phyloP scores from a whole-genome alignment of 1,284 basidiomycete species.

The Sparassis latifolia region DNA sequence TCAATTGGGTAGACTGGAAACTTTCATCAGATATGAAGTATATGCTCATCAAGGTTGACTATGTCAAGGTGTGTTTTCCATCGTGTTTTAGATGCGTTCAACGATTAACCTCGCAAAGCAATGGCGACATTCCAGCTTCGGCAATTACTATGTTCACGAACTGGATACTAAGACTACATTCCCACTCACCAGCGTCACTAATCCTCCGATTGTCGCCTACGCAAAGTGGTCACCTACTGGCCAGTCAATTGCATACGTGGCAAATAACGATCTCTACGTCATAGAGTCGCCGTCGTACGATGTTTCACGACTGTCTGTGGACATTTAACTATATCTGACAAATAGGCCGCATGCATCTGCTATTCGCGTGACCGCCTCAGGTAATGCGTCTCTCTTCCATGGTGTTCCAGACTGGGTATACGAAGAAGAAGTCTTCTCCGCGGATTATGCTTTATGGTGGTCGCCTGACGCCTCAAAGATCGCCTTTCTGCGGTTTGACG shows the following conservation, averaged over 20 bases:
- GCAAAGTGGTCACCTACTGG: conserved; percentile 85
- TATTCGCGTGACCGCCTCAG: conserved; percentile 80
- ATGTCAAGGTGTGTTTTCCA: conserved; percentile 48
- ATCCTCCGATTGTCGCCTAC: conserved; percentile 68
- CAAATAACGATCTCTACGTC: conserved; percentile 80
- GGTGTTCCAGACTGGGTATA: conserved; percentile 97
- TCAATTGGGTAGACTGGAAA: conserved; percentile 63
- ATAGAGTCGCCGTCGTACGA: conserved; percentile 55
- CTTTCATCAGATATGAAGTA: conserved; percentile 86
- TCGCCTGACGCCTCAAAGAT: conserved; percentile 77
- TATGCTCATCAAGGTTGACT: conserved; percentile 73
- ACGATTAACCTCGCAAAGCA: conserved; percentile 41
- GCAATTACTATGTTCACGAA: conserved; percentile 85
- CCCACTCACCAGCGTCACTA: conserved; percentile 58
- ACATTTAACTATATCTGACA: conserved; percentile 1
- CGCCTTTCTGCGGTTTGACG: conserved; percentile 85
- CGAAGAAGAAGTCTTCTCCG: conserved; percentile 85
- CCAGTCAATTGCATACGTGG: conserved; percentile 77
- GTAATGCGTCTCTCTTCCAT: conserved; percentile 83
- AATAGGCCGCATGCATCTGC: conserved; percentile 35
- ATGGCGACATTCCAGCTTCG: conserved; percentile 88
- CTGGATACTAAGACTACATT: conserved; percentile 53
- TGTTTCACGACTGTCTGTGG: conserved; percentile 3
- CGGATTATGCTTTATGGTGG: conserved; percentile 85
- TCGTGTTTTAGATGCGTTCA: conserved; percentile 4